Evolutionary conservation across 352 stramenopile genomes (phyloP), one percentile per base, ranked within the genome.

Genomic region (Pythium graminicola): DNA sequence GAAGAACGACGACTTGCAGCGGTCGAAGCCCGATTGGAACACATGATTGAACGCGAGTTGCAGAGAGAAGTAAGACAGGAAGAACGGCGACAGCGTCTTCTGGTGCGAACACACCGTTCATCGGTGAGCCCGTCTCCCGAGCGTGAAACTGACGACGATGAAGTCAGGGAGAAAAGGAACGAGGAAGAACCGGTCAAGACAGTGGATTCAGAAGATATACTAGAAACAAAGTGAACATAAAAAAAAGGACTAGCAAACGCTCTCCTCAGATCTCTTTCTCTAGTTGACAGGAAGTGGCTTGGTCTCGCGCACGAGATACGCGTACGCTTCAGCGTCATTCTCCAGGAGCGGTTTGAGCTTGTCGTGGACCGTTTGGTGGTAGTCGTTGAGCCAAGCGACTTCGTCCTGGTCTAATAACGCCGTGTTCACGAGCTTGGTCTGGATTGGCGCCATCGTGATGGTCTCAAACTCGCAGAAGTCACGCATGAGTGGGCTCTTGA

Each of bases 371-470:
- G 89, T 67, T 33, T 84, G 63, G 65, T 99, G 95, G 72, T 97
- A 97, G 23, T 64, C 65, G 69, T 98, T 95, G 28, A 99, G 69
- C 97, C 97, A 99, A 42, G 86, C 73, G 33, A 98, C 72, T 68
- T 99, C 96, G 19, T 82, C 67, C 2, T 73, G 26, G 6, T 82
- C 95, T 57, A 99, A 83, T 39, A 99, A 67, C 26, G 72, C 70
- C 23, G 81, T 45, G 59, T 99, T 85, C 60, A 99, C 98, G 26
- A 99, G 76, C 69, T 97, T 97, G 53, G 90, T 95, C 72, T 99
- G 92, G 67, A 99, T 99, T 19, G 97, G 97, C 48, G 97, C 95
- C 78, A 98, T 93, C 17, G 97, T 99, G 46, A 99, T 81, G 42
- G 89, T 97, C 51, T 95, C 81, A 69, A 99, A 99, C 60, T 89